Conservation (phyloP, 2,329 filamentous ascomycete genomes). For the Hypoxylon rubiginosum region DNA sequence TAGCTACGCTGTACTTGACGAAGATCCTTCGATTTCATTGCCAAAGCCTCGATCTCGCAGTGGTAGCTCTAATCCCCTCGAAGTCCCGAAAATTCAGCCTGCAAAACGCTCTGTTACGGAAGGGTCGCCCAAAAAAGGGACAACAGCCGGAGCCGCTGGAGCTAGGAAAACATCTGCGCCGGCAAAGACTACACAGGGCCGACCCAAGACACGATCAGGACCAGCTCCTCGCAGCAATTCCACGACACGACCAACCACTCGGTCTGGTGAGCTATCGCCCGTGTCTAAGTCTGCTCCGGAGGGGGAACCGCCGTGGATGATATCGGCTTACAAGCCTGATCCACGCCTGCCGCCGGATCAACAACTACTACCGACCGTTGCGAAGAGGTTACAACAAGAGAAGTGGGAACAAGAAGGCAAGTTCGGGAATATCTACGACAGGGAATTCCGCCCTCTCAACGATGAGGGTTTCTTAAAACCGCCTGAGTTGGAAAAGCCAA, state of each 20-base stretch:
- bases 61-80: constrained; percentile 72
- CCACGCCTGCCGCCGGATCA: constrained; percentile 94
- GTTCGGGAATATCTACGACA: constrained; percentile 87
- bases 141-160: constrained; percentile 40
- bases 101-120: constrained; percentile 63
- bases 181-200: constrained; percentile 60
- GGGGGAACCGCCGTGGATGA: constrained; percentile 95
- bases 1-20: constrained; percentile 64
- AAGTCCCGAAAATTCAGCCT: constrained; percentile 51
- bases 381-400: constrained; percentile 90
- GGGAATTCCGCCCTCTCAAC: constrained; percentile 86
- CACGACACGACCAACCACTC: constrained; percentile 71
- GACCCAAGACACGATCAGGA: constrained; percentile 74
- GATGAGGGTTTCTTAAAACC: constrained; percentile 68
- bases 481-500: constrained; percentile 56
- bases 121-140: constrained; percentile 67
- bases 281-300: constrained; percentile 74
- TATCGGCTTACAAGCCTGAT: constrained; percentile 95
- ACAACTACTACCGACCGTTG: constrained; percentile 94
- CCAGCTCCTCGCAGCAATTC: constrained; percentile 63
- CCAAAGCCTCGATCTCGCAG: constrained; percentile 77
- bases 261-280: constrained; percentile 68
- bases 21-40: constrained; percentile 71
- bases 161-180: constrained; percentile 62
- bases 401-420: constrained; percentile 95